phyloP scores from a whole-genome alignment of 495 filamentous ascomycete genomes.

The Penicillium macrosclerotiorum region DNA sequence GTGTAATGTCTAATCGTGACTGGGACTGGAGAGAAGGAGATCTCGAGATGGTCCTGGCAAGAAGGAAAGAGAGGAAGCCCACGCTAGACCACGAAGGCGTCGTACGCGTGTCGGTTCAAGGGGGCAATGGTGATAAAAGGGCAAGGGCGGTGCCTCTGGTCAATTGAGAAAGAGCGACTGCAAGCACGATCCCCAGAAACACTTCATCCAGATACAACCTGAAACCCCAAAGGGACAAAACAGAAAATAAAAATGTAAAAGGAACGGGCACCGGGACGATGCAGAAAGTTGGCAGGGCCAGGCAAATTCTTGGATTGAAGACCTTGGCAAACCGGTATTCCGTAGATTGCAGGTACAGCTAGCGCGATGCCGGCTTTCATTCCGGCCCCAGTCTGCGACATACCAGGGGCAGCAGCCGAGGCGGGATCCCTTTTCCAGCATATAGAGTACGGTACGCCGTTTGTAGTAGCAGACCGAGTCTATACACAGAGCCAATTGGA shows the following conservation, averaged over 20 bases:
- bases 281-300: background rate
- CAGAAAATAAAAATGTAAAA: background rate
- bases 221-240: too few species aligned
- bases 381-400: slow-evolving; percentile 6
- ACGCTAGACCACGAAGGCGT: slow-evolving; percentile 10
- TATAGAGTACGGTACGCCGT: too few species aligned
- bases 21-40: background rate
- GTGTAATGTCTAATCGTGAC: background rate
- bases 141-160: background rate
- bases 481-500: too few species aligned
- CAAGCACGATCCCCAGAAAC: too few species aligned
- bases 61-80: background rate
- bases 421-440: background rate
- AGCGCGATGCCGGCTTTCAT: slow-evolving; percentile 5
- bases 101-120: background rate
- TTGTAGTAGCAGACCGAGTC: too few species aligned
- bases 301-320: slow-evolving; percentile 15
- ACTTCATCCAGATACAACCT: too few species aligned
- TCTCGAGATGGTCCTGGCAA: background rate
- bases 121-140: too few species aligned
- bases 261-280: background rate
- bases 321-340: slow-evolving; percentile 17
- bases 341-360: slow-evolving; percentile 18
- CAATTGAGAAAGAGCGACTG: slow-evolving; percentile 5
- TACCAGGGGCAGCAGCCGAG: slow-evolving; percentile 3